phyloP scores from a whole-genome alignment of 108 stramenopile genomes.

The Pseudonitzschia pungens region DNA sequence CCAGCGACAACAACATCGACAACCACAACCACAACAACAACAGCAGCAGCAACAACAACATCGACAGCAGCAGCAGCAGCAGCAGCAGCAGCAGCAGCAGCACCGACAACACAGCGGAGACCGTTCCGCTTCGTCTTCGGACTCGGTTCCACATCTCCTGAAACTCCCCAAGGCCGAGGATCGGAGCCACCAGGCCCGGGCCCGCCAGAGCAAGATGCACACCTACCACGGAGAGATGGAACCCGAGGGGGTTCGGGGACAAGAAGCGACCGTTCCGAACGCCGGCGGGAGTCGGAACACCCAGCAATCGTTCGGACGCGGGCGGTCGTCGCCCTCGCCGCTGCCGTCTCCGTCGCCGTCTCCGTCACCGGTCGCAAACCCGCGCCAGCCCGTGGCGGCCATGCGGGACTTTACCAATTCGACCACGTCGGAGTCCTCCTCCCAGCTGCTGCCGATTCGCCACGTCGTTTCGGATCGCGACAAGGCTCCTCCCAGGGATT shows the following conservation, averaged over 20 bases:
- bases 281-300: neutral
- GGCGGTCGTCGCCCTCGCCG: neutral
- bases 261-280: constrained; percentile 35
- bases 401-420: constrained; percentile 8
- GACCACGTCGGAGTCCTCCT: neutral
- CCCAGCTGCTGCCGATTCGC: constrained; percentile 8
- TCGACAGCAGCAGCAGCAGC: too few relatives aligned
- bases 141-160: neutral
- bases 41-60: too few relatives aligned
- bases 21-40: too few relatives aligned
- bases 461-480: constrained; percentile 10
- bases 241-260: constrained; percentile 52
- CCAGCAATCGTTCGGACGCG: neutral
- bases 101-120: neutral
- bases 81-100: neutral
- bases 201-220: constrained; percentile 19
- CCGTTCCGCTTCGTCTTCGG: neutral
- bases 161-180: constrained; percentile 22
- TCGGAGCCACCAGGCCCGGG: constrained; percentile 31
- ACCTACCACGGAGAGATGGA: constrained; percentile 54
- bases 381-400: neutral
- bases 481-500: neutral
- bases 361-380: neutral
- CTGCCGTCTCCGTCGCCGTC: neutral
- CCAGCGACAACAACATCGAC: neutral